A percentile compares a stretch with the other conserved stretches of the same genome.
Conservation (phyloP, 192 early-diverging fungal genomes). For the Helicostylum pulchrum region DNA sequence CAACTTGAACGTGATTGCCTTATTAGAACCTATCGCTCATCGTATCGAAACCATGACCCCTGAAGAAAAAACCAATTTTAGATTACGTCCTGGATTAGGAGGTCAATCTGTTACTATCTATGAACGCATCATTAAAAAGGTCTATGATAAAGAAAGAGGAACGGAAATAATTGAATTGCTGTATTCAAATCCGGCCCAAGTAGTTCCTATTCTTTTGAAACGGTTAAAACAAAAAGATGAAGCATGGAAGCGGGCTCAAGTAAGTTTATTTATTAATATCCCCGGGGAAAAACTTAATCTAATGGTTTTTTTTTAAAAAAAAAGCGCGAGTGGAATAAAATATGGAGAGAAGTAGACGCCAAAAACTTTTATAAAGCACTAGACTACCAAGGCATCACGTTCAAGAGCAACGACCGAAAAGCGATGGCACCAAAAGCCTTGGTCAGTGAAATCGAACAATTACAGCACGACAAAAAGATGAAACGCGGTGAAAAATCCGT, state of each 20-base stretch:
- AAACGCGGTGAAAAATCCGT: neutral
- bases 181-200: slow-evolving; percentile 86
- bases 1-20: slow-evolving; percentile 82
- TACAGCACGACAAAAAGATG: slow-evolving; percentile 48
- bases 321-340: slow-evolving; percentile 92
- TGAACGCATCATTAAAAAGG: slow-evolving; percentile 89
- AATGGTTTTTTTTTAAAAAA: slow-evolving; percentile 16
- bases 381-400: slow-evolving; percentile 91
- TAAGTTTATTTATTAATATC: slow-evolving; percentile 21
- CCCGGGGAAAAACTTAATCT: neutral
- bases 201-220: slow-evolving; percentile 91
- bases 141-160: slow-evolving; percentile 87
- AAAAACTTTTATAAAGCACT: slow-evolving; percentile 95
- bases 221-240: slow-evolving; percentile 98
- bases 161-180: slow-evolving; percentile 88
- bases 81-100: slow-evolving; percentile 72
- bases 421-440: slow-evolving; percentile 73
- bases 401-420: slow-evolving; percentile 87
- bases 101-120: slow-evolving; percentile 87
- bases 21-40: slow-evolving; percentile 87
- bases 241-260: slow-evolving; percentile 90
- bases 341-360: slow-evolving; percentile 92
- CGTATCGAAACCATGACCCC: slow-evolving; percentile 73
- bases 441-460: slow-evolving; percentile 79
- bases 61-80: slow-evolving; percentile 75